Evolutionary conservation across 2,329 filamentous ascomycete species (phyloP), one percentile per base, ranked within the genome.

Genomic region (Endoconidiophora polonica): DNA sequence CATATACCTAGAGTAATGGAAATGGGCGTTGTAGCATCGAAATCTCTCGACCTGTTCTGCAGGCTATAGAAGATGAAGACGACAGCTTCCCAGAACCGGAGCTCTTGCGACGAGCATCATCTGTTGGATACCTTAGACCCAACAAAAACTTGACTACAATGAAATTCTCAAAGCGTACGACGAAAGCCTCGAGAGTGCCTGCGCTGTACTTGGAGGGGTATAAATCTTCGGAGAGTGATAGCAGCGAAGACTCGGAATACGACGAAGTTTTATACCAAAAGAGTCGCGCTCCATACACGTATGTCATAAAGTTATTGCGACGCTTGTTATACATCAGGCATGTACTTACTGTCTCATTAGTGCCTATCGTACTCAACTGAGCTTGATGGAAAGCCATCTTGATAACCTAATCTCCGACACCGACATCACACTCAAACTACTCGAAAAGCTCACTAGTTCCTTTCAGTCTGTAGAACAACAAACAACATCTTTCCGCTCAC

Each of bases 401-500:
- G 81, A 87, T 55, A 76, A 76, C 39, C 72, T 98, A 12, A 73
- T 95, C 22, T 68, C 74, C 24, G 86, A 87, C 61, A 87, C 90
- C 1, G 77, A 84, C 49, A 74, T 74, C 16, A 83, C 87, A 0
- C 71, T 98, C 38, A 72, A 79, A 41, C 71, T 93, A 16, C 72
- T 98, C 24, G 81, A 83, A 14, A 79, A 76, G 0, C 72, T 98
- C 14, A 88, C 88, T 12, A 77, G 81, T 58, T 90, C 88, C 4
- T 98, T 98, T 67, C 80, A 81, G 57, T 72, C 81, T 0, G 90
- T 98, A 45, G 87, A 95, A 58, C 71, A 76, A 7, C 90, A 96
- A 66, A 98, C 91, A 0, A 85, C 83, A n/a, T 81, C 83, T 12
- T 96, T 98, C 67, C 85, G 88, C 61, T 78, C 82, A 44, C 87